These are phyloP conservation scores for Xylaria hypoxylon DNA, from an alignment of 2,329 filamentous ascomycete species.

Conservation along the genomic window DNA sequence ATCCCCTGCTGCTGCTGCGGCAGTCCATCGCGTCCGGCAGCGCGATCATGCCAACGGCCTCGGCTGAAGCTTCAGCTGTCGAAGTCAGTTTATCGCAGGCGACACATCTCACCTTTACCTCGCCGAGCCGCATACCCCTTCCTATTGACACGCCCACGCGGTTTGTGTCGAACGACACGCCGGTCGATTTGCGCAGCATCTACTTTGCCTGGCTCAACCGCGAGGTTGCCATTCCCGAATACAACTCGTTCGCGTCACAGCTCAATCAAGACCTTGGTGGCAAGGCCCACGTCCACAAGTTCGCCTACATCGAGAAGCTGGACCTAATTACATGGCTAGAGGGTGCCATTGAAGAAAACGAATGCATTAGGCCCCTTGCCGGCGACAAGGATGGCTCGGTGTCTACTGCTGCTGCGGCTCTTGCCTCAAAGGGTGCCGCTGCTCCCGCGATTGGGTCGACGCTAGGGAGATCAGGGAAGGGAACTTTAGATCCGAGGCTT, in stretches of 20 bases:
- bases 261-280: conserved; percentile 82
- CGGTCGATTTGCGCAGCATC: conserved; percentile 90
- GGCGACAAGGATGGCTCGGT: conserved; percentile 68
- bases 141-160: conserved; percentile 81
- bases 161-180: conserved; percentile 80
- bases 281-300: conserved; percentile 80
- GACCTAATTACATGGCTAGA: conserved; percentile 95
- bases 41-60: conserved; percentile 79
- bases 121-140: conserved; percentile 70
- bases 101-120: conserved; percentile 80
- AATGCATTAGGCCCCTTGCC: conserved; percentile 88
- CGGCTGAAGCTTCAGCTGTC: conserved; percentile 70
- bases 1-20: conserved; percentile 86
- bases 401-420: conserved; percentile 55
- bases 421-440: conserved; percentile 55
- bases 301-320: conserved; percentile 90
- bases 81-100: conserved; percentile 78
- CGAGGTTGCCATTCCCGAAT: conserved; percentile 88
- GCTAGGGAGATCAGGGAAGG: conserved; percentile 68
- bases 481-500: conserved; percentile 80
- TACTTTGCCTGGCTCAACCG: conserved; percentile 97
- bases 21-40: conserved; percentile 79
- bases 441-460: conserved; percentile 58
- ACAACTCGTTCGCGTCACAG: conserved; percentile 84
- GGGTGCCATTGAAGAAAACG: conserved; percentile 88